Evolutionary conservation across 768 basidiomycete genomes (phyloP), one percentile per base, ranked within the genome.

Genomic region (Tricholoma furcatifolium): DNA sequence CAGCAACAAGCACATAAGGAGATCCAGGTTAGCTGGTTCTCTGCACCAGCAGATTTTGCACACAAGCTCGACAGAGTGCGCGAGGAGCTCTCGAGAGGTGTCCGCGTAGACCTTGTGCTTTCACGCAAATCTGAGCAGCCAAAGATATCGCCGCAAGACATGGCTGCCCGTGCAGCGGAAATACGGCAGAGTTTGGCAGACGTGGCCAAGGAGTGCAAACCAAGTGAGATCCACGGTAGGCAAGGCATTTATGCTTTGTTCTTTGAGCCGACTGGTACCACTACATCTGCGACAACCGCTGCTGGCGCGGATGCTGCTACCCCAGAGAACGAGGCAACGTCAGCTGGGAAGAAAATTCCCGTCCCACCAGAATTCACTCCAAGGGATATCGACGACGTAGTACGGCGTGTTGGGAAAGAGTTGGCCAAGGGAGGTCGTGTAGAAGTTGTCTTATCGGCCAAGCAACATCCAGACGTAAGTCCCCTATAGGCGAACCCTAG

Each of bases 21-120:
- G 70, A 72, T 90, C 4, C 85, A 88, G 67, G 62, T 93, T 42
- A 82, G 84, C 11, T 93, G 89, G 87, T 74, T 72, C 2, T 78
- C 84, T 11, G 80, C 71, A 6, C 57, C 65, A 27, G 79, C 75
- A 6, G 91, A 93, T 60, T 60, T 85, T 17, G 73, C 72, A 34
- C 85, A 86, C 66, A 92, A 90, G 65, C 53, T 92, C 31, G 73
- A 70, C 48, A 85, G 84, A 65, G 78, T 77, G 18, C 66, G 72
- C 46, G 71, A 76, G 47, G 79, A 85, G 35, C 67, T 93, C 50
- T 79, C 78, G 59, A 81, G 81, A 57, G 87, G 87, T 0, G 66
- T 71, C 30, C 70, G 77, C 8, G 80, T 91, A 51, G 74, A 79
- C 50, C 59, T 93, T 23, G 69, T 78, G 2, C 79, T 87, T 59